Conservation (phyloP, 768 basidiomycete species). For the Asterophora parasitica region DNA sequence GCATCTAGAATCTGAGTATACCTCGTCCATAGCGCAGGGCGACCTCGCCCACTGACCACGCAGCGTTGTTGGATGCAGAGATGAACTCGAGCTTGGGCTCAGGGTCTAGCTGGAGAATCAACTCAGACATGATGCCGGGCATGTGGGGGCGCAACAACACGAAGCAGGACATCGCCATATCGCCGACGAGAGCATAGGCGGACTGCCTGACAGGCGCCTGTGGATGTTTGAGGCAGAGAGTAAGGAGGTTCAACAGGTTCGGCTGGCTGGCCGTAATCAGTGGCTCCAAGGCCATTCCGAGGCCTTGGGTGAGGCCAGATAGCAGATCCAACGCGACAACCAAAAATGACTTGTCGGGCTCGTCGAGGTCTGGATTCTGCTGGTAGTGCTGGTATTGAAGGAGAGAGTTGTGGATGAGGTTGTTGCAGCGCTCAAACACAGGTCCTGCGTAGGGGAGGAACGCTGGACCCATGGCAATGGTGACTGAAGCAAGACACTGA, state of each 20-base stretch:
- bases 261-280: constrained; percentile 70
- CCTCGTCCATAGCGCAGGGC: constrained; percentile 86
- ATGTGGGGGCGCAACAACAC: constrained; percentile 78
- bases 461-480: constrained; percentile 88
- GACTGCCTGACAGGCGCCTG: constrained; percentile 95
- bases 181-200: constrained; percentile 96
- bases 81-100: constrained; percentile 93
- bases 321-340: constrained; percentile 97
- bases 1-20: constrained; percentile 20
- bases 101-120: constrained; percentile 85
- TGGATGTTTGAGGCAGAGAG: constrained; percentile 90
- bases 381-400: constrained; percentile 84
- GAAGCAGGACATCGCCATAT: constrained; percentile 97
- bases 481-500: constrained; percentile 95
- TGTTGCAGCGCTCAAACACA: constrained; percentile 88
- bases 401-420: constrained; percentile 78
- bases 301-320: constrained; percentile 92
- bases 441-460: constrained; percentile 88
- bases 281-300: constrained; percentile 72
- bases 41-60: constrained; percentile 99
- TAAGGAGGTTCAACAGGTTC: constrained; percentile 74
- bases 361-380: constrained; percentile 85
- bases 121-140: constrained; percentile 83
- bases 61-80: constrained; percentile 97
- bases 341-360: constrained; percentile 95